A percentile compares a stretch with the other conserved stretches of the same genome.
phyloP scores from a whole-genome alignment of 1,284 basidiomycete species.

The Cronartium quercuum region DNA sequence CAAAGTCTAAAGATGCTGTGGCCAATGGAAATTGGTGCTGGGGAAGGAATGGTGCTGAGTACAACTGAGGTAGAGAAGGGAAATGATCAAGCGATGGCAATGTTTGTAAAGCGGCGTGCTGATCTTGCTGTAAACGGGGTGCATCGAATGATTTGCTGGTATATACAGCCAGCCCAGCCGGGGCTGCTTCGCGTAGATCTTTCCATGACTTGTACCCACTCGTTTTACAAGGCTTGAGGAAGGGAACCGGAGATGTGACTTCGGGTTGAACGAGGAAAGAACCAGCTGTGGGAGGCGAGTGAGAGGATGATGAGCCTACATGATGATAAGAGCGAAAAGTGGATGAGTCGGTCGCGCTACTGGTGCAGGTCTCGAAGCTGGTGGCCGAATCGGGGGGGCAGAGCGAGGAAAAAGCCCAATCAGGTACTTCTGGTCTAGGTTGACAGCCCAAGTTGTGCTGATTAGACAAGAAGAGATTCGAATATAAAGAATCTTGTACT shows the following conservation, averaged over 20 bases:
- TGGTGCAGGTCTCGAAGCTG: constrained; percentile 12
- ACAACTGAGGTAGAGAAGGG: background rate
- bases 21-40: background rate
- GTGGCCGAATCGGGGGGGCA: constrained; percentile 23
- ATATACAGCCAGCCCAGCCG: background rate
- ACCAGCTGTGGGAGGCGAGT: background rate
- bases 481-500: background rate
- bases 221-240: background rate
- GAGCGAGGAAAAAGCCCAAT: background rate
- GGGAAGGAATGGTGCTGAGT: background rate
- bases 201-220: background rate
- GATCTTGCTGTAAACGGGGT: background rate
- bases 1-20: background rate
- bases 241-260: background rate
- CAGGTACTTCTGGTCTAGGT: background rate
- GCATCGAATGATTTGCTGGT: background rate
- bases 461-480: background rate
- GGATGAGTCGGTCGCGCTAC: constrained; percentile 20
- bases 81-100: background rate
- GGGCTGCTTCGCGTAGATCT: background rate
- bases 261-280: background rate
- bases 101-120: background rate
- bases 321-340: background rate
- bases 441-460: background rate
- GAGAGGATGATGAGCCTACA: background rate